Base-by-base conservation (phyloP, 768 basidiomycete species). In the Rhizopogon sp. region DNA sequence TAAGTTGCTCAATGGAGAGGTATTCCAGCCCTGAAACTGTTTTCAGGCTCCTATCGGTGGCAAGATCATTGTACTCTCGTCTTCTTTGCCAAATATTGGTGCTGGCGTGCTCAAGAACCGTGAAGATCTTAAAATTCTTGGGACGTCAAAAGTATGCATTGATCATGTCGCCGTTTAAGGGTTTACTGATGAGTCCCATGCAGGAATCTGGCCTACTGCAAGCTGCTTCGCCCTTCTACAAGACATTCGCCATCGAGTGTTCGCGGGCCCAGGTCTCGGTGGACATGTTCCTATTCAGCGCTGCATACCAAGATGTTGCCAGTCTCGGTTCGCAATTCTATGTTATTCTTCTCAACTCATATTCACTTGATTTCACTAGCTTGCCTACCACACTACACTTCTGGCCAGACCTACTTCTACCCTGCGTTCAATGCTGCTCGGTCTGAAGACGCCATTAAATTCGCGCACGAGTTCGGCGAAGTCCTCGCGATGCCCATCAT, bases 281-380 rank as follows among this genome's bases (percentile, higher is more conserved):
- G 56, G 96, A 98, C 69, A 98, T 99, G 96, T 98, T 98, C 86
- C 77, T 99, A 55, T 98, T 98, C 77, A 91, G 91, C 60, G 79
- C 93, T 7, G 77, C 79, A 17, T 99, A 98, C 67, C 94, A 95
- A 62, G 97, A 98, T 72, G 93, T 98, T 43, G 93, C 97, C 1
- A 93, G 86, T 56, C 79, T 99, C 16, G 88, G 93, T 92, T 66
- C 45, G 79, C 58, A 49, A 29, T 22, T 3, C 16, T 55, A 9
- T 3, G 52, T 6, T 25, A 1, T 54, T 6, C 54, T 39, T 44
- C 20, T 29, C 31, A 20, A 39, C 37, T n/a, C 45, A 62, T 28
- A 31, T 11, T 35, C 50, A 41, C 33, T 17, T 53, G 29, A 55
- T 49, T 49, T 37, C 20, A 10, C 35, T n/a, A 94, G 93, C 91